These are phyloP conservation scores for Triangularia verruculosa DNA, from an alignment of 2,329 filamentous ascomycete genomes.

Conservation along the genomic window DNA sequence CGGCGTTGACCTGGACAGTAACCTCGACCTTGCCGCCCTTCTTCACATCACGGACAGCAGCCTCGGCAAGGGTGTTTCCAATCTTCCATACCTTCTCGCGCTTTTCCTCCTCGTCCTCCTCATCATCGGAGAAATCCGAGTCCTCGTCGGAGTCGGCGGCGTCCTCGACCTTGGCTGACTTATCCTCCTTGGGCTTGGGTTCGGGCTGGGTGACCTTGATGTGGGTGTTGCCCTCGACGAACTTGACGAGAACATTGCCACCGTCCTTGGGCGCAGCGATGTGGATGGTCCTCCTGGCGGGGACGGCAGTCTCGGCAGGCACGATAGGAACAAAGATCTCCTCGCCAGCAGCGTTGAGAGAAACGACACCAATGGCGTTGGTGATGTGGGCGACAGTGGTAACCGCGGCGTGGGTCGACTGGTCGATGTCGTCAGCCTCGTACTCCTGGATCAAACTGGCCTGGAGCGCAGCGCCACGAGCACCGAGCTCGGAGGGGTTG, in stretches of 20 bases:
- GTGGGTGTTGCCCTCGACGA: conserved; percentile 83
- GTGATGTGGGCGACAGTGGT: conserved; percentile 89
- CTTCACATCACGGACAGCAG: conserved; percentile 78
- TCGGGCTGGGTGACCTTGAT: conserved; percentile 92
- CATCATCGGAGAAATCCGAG: conserved; percentile 52
- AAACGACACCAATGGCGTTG: conserved; percentile 83
- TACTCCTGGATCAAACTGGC: conserved; percentile 93
- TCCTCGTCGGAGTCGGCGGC: conserved; percentile 65
- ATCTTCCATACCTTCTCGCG: conserved; percentile 92
- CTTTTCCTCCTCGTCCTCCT: conserved; percentile 75
- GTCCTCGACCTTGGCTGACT: conserved; percentile 56
- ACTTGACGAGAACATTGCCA: conserved; percentile 82
- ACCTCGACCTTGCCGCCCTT: conserved; percentile 90
- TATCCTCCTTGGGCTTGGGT: conserved; percentile 67
- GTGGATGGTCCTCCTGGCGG: conserved; percentile 79
- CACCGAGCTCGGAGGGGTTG: conserved; percentile 89
- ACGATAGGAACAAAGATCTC: conserved; percentile 79
- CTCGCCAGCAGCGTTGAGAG: conserved; percentile 52
- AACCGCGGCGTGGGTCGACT: conserved; percentile 92
- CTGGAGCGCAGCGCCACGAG: conserved; percentile 90
- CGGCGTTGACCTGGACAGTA: conserved; percentile 80
- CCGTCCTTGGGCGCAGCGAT: conserved; percentile 74
- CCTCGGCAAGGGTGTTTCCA: conserved; percentile 77
- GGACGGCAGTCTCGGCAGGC: conserved; percentile 81
- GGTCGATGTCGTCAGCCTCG: conserved; percentile 88